phyloP scores from a whole-genome alignment of 2,329 filamentous ascomycete species.

The Orbilia blumenaviensis region DNA sequence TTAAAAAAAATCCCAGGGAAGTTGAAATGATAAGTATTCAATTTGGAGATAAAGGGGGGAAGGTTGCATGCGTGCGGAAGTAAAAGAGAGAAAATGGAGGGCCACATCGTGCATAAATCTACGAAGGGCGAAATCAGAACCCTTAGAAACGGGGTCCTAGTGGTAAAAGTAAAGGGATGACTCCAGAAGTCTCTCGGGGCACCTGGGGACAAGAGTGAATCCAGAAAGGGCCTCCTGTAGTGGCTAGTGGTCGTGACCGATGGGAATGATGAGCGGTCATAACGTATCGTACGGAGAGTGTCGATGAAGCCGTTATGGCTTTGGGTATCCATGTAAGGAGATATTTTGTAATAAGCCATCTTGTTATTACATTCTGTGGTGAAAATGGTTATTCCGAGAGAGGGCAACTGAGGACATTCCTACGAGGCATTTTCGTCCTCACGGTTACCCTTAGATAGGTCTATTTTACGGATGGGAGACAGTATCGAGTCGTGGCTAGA shows the following conservation, averaged over 20 bases:
- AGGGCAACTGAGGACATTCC: background rate
- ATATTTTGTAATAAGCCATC: background rate
- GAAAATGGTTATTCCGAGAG: background rate
- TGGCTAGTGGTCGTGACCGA: no score
- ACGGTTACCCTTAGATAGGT: conserved; percentile 10
- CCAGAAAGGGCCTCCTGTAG: no score
- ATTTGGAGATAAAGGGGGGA: no score
- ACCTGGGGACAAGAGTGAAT: no score
- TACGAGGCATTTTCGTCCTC: conserved; percentile 25
- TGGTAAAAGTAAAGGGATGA: no score
- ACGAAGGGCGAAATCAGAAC: background rate
- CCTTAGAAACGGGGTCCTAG: background rate
- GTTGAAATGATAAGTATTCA: no score
- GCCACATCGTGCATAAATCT: no score
- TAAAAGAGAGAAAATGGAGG: background rate
- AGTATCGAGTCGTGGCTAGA: conserved; percentile 31
- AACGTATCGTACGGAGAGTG: background rate
- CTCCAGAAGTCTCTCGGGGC: no score
- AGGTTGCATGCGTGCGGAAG: no score
- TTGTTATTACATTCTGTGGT: no score
- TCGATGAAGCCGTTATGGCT: background rate
- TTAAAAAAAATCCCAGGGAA: no score
- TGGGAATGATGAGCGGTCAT: no score
- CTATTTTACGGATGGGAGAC: conserved; percentile 39
- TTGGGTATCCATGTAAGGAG: background rate